Base-by-base conservation (phyloP, 192 early-diverging fungal species). In the Glomus cerebriforme region DNA sequence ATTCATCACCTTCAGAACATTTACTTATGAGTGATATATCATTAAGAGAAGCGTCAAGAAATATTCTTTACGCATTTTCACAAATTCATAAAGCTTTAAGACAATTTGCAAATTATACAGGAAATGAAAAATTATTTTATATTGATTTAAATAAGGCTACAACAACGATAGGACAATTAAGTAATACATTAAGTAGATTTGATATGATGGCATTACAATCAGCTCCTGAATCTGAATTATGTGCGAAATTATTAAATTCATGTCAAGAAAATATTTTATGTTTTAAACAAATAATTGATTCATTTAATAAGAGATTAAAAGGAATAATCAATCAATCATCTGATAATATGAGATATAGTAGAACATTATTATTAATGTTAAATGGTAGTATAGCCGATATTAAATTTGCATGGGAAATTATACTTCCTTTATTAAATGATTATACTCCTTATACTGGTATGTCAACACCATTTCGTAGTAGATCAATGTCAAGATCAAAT, bases 381-480 rank as follows among this genome's bases (percentile, higher is more conserved):
- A 81, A 86, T 60, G 85, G 85, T n/a, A 79, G 83, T 7, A 59
- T 84, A 13, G 79, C 82, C 0, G 85, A 86, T 34, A 84, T 86
- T 43, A 78, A 83, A 65, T 63, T 83, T 54, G 85, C 85, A 9
- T 86, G 85, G 85, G 85, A 86, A 9, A 75, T 70, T 3, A 78
- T 86, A 9, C 54, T 76, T 35, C 85, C 83, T 3, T 77, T 86
- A 24, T 73, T 86, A 27, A 80, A 81, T n/a, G 78, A 77, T 58
- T 34, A 37, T n/a, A 80, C 68, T 12, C 79, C 79, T 24, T 80
- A 76, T 59, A 78, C 65, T 7, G 63, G 63, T 35, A 69, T 37
- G 59, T 62, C 35, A 3, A 37, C 77, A n/a, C 77, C 75, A 24
- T 62, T 19, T 67, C 75, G 31, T 63, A 72, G 26, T 72, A 85